Base-by-base conservation (phyloP, 192 early-diverging fungal genomes). In the Coemansia sp. region DNA sequence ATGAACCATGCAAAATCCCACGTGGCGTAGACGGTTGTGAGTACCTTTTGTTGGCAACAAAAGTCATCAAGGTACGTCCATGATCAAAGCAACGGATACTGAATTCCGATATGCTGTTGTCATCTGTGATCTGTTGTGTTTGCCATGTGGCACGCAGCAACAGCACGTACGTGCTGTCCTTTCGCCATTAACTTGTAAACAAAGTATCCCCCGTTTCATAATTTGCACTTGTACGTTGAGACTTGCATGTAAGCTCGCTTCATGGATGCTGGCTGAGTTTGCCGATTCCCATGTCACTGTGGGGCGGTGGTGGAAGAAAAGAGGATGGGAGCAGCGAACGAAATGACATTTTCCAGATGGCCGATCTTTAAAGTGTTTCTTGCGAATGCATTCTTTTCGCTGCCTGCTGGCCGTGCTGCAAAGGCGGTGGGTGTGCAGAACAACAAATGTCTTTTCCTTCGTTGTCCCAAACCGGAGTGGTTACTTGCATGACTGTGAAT, bases 401-500 rank as follows among this genome's bases (percentile, higher is more conserved):
- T 6, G 8, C 11, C 8, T 53, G 9, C 8, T 53, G 51, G 14
- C 51, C 10, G 4, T 53, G 51, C 23, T 26, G 51, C 7, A 26
- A 53, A 53, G 15, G 20, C 21, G 2, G 23, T 3, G 6, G 6
- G 9, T 53, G 9, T 53, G 51, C 21, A 53, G 24, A 26, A 14
- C 20, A 20, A n/a, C 20, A 53, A 26, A 23, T 24, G 49, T 26
- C n/a, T 26, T 53, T 21, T 53, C 24, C 14, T 53, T 26, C 23
- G 44, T 18, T 26, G 51, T 53, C n/a, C 46, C 12, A 5, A 49
- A 20, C 20, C 23, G 21, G 24, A 53, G 15, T 26, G 14, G 51
- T 26, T 53, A 26, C 51, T 53, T 53, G 51, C 51, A 53, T 53
- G 51, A 53, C 51, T 53, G 51, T 53, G 51, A 26, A 15, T 9